Evolutionary conservation across 2,329 filamentous ascomycete species (phyloP).

Genomic region (Diaporthe ilicicola): DNA sequence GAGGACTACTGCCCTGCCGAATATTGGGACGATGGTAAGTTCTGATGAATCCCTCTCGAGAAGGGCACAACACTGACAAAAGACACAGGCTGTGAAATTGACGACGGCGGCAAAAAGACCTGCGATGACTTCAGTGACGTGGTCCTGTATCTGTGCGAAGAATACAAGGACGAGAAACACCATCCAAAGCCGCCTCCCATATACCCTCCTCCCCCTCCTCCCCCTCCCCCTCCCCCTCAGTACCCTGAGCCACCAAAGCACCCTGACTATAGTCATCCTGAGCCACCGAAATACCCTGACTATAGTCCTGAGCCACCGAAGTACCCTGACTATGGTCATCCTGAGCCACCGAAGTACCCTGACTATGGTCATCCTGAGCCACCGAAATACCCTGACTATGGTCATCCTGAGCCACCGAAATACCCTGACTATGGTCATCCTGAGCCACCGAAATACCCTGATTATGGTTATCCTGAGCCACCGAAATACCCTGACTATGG

Average conservation of each 20-base stretch:
- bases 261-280: background rate
- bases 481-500: background rate
- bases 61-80: background rate
- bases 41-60: no score
- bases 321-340: no score
- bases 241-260: background rate
- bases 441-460: background rate
- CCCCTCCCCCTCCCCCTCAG: background rate
- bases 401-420: background rate
- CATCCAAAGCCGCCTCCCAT: background rate
- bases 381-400: no score
- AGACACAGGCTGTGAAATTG: background rate
- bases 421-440: background rate
- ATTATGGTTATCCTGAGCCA: background rate
- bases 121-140: conserved; percentile 19
- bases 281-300: background rate
- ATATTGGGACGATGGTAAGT: conserved; percentile 25
- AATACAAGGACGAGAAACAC: background rate
- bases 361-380: no score
- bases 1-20: conserved; percentile 22
- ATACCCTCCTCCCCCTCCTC: no score
- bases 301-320: no score
- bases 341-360: no score
- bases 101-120: conserved; percentile 24
- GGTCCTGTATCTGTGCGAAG: conserved; percentile 15